These are phyloP conservation scores for Ophiostoma novo-ulmi DNA, from an alignment of 2,329 filamentous ascomycete genomes.

Conservation along the genomic window DNA sequence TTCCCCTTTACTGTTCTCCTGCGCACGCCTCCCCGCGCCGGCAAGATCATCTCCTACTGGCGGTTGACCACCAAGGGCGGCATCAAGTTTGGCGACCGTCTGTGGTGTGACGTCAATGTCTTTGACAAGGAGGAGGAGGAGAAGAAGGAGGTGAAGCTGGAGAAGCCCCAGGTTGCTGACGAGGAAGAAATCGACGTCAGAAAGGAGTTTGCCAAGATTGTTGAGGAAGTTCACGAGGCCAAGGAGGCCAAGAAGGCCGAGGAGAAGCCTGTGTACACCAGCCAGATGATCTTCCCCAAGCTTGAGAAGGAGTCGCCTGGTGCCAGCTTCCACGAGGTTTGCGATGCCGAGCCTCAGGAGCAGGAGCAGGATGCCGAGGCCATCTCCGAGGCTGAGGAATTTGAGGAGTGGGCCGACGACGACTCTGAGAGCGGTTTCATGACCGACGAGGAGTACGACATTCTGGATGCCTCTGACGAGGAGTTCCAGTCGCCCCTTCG, in stretches of 20 bases:
- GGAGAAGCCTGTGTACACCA: slow-evolving; percentile 42
- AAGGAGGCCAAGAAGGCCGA: slow-evolving; percentile 42
- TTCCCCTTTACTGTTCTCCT: slow-evolving; percentile 78
- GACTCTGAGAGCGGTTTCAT: slow-evolving; percentile 70
- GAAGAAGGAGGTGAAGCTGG: slow-evolving; percentile 42
- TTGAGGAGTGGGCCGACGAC: slow-evolving; percentile 57
- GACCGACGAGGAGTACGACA: slow-evolving; percentile 97
- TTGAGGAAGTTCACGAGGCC: neutral
- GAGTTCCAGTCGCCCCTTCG: slow-evolving; percentile 55
- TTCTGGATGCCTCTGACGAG: slow-evolving; percentile 90
- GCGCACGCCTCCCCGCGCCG: slow-evolving; percentile 69
- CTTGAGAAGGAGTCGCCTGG: slow-evolving; percentile 89
- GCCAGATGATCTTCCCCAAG: slow-evolving; percentile 94
- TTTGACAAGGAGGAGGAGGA: slow-evolving; percentile 36
- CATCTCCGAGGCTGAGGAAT: slow-evolving; percentile 38
- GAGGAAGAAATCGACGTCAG: too few relatives aligned
- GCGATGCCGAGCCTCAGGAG: neutral
- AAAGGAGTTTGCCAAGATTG: neutral
- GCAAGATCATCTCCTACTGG: slow-evolving; percentile 92
- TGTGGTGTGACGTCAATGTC: slow-evolving; percentile 91
- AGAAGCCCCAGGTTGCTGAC: slow-evolving; percentile 26
- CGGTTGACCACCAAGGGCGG: slow-evolving; percentile 78
- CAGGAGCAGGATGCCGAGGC: neutral
- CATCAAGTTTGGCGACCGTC: slow-evolving; percentile 78
- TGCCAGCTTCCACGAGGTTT: slow-evolving; percentile 64